Percentiles rank a stretch among this genome's conserved stretches.
Evolutionary conservation across 495 filamentous ascomycete genomes (phyloP).

Genomic region (Chaetomidium leptoderma): DNA sequence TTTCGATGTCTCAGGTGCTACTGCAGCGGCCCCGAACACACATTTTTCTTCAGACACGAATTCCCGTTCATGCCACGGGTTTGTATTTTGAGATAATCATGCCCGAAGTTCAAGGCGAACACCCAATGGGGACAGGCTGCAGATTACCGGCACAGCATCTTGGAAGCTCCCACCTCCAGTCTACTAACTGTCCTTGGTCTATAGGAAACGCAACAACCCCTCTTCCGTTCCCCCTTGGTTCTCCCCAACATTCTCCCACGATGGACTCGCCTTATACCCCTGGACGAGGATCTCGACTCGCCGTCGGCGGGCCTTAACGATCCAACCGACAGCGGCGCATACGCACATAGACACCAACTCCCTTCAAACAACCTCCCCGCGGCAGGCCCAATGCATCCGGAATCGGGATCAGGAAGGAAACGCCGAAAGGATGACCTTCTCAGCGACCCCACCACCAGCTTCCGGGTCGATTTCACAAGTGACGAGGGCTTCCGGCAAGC

Average conservation of each 20-base stretch:
- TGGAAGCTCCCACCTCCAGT: neutral
- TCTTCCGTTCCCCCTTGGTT: conserved; percentile 4
- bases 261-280: conserved; percentile 11
- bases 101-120: too few relatives aligned
- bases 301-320: conserved; percentile 9
- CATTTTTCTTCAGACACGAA: neutral
- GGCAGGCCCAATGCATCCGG: neutral
- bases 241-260: conserved; percentile 20
- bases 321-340: conserved; percentile 22
- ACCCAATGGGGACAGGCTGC: too few relatives aligned
- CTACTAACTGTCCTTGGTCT: conserved; percentile 6
- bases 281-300: conserved; percentile 15
- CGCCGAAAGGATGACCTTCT: conserved; percentile 23
- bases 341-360: conserved; percentile 16
- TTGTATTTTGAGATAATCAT: too few relatives aligned
- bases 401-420: conserved; percentile 4
- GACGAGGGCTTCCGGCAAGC: conserved; percentile 45
- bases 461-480: conserved; percentile 43
- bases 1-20: neutral
- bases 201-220: conserved; percentile 14
- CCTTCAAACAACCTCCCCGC: conserved; percentile 1
- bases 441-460: conserved; percentile 28
- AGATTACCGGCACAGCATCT: too few relatives aligned
- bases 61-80: too few relatives aligned
- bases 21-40: neutral